Base-by-base conservation (phyloP, 108 stramenopile species). In the Cylindrotheca closterium region DNA sequence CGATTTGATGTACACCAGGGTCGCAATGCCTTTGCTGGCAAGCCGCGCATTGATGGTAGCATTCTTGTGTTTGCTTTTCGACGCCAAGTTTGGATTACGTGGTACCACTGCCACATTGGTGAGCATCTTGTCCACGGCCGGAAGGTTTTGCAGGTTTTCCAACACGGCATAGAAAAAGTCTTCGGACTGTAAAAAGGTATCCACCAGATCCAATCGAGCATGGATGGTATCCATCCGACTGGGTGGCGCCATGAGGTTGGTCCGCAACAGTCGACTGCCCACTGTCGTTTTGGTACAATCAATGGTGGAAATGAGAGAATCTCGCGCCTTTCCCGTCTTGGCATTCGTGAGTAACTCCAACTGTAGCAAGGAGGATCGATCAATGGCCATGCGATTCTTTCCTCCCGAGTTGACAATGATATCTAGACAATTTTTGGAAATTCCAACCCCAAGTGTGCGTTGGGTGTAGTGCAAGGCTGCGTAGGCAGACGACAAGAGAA, bases 281-380 rank as follows among this genome's bases (percentile, higher is more conserved):
- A 96, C 91, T 5, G 80, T 80, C 7, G 94, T 96, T 67, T 91
- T 91, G 22, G 94, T 96, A 30, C 81, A 84, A 65, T 96, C 89
- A 51, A 96, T 84, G 5, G 79, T 83, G 10, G 79, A 83, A 46
- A 96, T 73, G 32, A 95, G 67, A 24, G 86, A 86, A 59, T 89
- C 74, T 33, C 63, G 63, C 10, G 68, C 67, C 49, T 83, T 82
- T 23, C 83, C 88, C 17, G 86, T 92, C 57, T 88, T 85, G 55
- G 86, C 79, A 77, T 93, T 96, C 21, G 82, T 74, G 49, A 96
- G 64, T 0, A 96, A 46, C 66, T 96, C 94, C 17, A 96, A 57
- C 47, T 96, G 86, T 3, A 77, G 56, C 56, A 96, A 60, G 18
- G 92, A 82, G 0, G 83, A 73, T 29, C 92, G 71, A 77, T 96